Base-by-base conservation (phyloP, 192 early-diverging fungal species). In the Linderina pennispora region DNA sequence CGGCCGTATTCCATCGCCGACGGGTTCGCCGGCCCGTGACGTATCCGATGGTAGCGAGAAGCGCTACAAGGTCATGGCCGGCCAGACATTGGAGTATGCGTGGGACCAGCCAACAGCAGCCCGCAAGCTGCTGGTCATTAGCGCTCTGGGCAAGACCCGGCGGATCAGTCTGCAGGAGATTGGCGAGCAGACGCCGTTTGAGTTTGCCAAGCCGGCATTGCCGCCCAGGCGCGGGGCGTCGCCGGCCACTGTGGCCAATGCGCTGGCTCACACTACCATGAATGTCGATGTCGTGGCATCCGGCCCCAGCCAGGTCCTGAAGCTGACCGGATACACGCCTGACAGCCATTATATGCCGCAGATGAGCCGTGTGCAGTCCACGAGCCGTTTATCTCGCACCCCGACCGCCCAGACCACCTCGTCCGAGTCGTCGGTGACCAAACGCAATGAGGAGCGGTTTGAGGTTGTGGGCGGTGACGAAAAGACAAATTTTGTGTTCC, bases 91-190 rank as follows among this genome's bases (percentile, higher is more conserved):
- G 52, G 67, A 78, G 16, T 99, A 97, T 43, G 85, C 96, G 3
- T 97, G 93, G 92, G 96, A 99, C 48, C 63, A 79, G 34, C 93
- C 93, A 8, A 85, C 85, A 4, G 60, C 78, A 4, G 69, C 77
- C 18, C 65, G 78, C 11, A 95, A 93, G 60, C 53, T 66, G 1
- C 60, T 99, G 19, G 81, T 90, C 18, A 49, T 99, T 16, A 77
- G 62, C 20, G 80, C 89, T 1, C 81, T 86, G 52, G 90, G 87
- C 20, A 55, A 60, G 10, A 84, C 89, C 35, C 69, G 91, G n/a
- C 67, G 80, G 13, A 77, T 99, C 32, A 92, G 89, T 41, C 38
- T 92, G 18, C 80, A 88, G 50, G 91, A 97, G 59, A 92, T 99
- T 38, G 96, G 96, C 24, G 81, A 80, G 52, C 80, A 85, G 32